Evolutionary conservation across 306 rosid species (phyloP).

Genomic region (Fragaria vesca): DNA sequence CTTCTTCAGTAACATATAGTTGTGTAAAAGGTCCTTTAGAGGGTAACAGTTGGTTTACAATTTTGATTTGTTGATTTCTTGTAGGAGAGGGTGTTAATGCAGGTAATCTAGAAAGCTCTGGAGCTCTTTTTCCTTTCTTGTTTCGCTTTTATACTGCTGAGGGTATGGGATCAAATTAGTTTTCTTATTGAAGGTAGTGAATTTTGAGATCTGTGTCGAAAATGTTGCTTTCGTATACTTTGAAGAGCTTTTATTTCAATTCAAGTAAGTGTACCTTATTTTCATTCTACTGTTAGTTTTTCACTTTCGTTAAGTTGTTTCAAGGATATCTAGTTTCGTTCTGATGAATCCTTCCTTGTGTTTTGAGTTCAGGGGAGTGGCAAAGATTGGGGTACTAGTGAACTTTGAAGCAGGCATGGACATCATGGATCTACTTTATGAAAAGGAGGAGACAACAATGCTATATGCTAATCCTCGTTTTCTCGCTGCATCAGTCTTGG

Average conservation of each 20-base stretch:
- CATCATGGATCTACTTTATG: conserved; percentile 84
- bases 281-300: not conserved
- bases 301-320: not conserved
- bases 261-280: conserved; percentile 46
- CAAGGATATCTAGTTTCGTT: conserved; percentile 2
- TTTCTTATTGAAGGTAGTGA: conserved; percentile 54
- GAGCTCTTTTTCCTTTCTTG: not conserved
- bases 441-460: conserved; percentile 61
- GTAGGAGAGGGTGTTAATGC: conserved; percentile 80
- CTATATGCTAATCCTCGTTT: conserved; percentile 51
- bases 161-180: conserved; percentile 19
- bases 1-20: not conserved
- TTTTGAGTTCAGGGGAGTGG: conserved; percentile 61
- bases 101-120: conserved; percentile 48
- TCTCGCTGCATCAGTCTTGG: conserved; percentile 85
- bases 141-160: not conserved
- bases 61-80: conserved; percentile 26
- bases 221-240: conserved; percentile 60
- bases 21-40: not conserved
- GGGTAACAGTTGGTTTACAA: not conserved
- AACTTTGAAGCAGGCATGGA: conserved; percentile 75
- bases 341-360: conserved; percentile 8
- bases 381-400: conserved; percentile 74
- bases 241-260: conserved; percentile 65
- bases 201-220: conserved; percentile 74